Conservation (phyloP, 2,329 filamentous ascomycete genomes). For the Volutella citrinella region DNA sequence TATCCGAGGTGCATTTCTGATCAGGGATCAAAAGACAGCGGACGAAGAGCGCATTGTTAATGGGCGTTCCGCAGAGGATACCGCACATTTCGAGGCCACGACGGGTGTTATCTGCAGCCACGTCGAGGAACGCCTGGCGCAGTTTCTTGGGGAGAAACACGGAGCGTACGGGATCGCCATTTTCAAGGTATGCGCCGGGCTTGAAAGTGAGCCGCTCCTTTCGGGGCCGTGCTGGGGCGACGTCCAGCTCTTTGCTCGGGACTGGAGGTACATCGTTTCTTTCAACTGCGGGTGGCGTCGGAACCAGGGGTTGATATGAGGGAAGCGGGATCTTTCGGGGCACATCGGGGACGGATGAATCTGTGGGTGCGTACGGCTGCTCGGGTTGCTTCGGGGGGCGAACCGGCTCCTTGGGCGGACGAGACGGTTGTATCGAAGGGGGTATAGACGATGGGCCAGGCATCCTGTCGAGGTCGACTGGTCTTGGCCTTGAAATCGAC, state of each 20-base stretch:
- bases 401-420: constrained; percentile 30
- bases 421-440: constrained; percentile 28
- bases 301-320: constrained; percentile 19
- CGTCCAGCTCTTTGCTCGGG: constrained; percentile 27
- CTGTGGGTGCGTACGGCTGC: constrained; percentile 4
- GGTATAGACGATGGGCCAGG: constrained; percentile 13
- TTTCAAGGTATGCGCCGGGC: constrained; percentile 87
- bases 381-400: constrained; percentile 22
- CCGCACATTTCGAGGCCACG: constrained; percentile 91
- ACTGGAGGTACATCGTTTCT: constrained; percentile 18
- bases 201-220: constrained; percentile 62
- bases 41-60: constrained; percentile 92
- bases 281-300: constrained; percentile 12
- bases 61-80: constrained; percentile 84
- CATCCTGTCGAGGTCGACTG: constrained; percentile 42
- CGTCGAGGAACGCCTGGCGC: constrained; percentile 68
- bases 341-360: constrained; percentile 17
- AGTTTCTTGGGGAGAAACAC: constrained; percentile 80
- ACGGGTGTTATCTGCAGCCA: constrained; percentile 74
- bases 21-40: constrained; percentile 86
- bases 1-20: constrained; percentile 85
- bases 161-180: constrained; percentile 79
- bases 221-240: constrained; percentile 32
- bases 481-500: constrained; percentile 49
- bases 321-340: constrained; percentile 28